phyloP scores from a whole-genome alignment of 2,329 filamentous ascomycete genomes.

The Paecilomyces sp. region DNA sequence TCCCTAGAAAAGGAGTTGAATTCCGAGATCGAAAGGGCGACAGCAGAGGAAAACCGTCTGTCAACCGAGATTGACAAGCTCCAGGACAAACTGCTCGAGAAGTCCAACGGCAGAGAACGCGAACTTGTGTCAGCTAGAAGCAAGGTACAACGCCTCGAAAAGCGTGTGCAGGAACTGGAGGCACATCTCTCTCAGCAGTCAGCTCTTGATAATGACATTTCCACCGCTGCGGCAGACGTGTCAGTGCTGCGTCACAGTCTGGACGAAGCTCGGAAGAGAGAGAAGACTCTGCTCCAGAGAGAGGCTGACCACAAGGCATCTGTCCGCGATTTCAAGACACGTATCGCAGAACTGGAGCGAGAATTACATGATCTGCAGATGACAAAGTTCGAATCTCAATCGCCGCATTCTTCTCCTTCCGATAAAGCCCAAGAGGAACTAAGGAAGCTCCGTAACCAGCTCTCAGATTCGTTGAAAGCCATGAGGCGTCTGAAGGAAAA shows the following conservation, averaged over 20 bases:
- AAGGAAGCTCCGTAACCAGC: conserved; percentile 52
- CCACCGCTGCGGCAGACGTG: conserved; percentile 41
- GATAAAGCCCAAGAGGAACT: conserved; percentile 46
- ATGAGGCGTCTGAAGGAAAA: conserved; percentile 49
- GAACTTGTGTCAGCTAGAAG: conserved; percentile 49
- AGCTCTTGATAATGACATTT: conserved; percentile 23
- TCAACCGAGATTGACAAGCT: conserved; percentile 43
- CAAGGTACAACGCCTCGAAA: conserved; percentile 60
- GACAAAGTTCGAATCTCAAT: conserved; percentile 45
- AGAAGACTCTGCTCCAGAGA: conserved; percentile 58
- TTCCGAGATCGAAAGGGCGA: conserved; percentile 59
- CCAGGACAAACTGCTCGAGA: conserved; percentile 43
- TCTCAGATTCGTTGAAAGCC: conserved; percentile 53
- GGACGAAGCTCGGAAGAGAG: conserved; percentile 57
- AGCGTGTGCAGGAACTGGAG: conserved; percentile 44
- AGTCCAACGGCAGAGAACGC: conserved; percentile 37
- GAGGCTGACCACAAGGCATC: conserved; percentile 57
- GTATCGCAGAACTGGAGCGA: conserved; percentile 60
- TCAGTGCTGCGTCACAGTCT: conserved; percentile 58
- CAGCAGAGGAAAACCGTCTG: conserved; percentile 57
- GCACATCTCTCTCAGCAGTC: conserved; percentile 50
- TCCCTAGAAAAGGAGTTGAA: conserved; percentile 58
- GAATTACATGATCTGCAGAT: conserved; percentile 57
- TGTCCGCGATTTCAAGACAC: conserved; percentile 57
- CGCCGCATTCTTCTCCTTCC: conserved; percentile 46